Percentiles rank a stretch among this genome's conserved stretches.
Conservation (phyloP, 129 eudicot species). For the Mikania micrantha region DNA sequence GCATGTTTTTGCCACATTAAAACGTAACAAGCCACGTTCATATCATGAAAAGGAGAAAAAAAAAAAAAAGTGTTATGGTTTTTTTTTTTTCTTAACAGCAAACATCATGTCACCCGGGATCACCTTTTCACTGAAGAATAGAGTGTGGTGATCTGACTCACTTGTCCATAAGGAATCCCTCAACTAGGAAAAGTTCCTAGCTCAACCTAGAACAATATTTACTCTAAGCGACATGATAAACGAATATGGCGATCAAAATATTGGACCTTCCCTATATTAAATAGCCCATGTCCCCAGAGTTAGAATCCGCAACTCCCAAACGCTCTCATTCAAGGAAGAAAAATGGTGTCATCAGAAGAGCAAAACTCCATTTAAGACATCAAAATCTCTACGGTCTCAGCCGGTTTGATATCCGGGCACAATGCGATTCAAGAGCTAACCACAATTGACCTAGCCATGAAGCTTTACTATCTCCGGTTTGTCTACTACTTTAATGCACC, state of each 20-base stretch:
- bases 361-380: conserved; percentile 32
- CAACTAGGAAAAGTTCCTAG: too few relatives aligned
- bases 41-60: neutral
- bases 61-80: too few relatives aligned
- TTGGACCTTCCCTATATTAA: neutral
- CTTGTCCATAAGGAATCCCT: too few relatives aligned
- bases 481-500: conserved; percentile 50
- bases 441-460: conserved; percentile 71
- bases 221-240: neutral
- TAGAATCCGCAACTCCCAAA: neutral
- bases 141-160: too few relatives aligned
- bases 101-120: too few relatives aligned
- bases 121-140: too few relatives aligned
- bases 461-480: conserved; percentile 63
- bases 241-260: neutral
- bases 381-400: conserved; percentile 52
- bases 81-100: too few relatives aligned
- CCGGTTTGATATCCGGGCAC: conserved; percentile 39
- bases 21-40: neutral
- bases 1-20: neutral
- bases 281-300: neutral
- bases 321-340: neutral
- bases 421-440: conserved; percentile 45
- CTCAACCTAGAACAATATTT: too few relatives aligned
- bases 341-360: conserved; percentile 27